phyloP scores from a whole-genome alignment of 164 flowering plant species.

The Akebia trifoliata region DNA sequence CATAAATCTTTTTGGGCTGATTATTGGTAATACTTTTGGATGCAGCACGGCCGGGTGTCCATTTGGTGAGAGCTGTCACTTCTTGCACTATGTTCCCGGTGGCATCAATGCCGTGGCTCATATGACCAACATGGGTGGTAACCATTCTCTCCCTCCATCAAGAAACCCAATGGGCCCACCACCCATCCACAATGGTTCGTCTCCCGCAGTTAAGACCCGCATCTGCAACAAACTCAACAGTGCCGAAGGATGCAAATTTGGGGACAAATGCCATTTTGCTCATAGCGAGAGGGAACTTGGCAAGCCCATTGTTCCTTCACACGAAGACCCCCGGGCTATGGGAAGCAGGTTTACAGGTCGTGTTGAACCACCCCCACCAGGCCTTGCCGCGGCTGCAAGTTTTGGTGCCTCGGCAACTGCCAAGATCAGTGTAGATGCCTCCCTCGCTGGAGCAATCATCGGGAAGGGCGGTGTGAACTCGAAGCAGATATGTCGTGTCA shows the following conservation, averaged over 20 bases:
- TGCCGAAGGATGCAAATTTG: slow-evolving; percentile 89
- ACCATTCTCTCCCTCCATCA: slow-evolving; percentile 30
- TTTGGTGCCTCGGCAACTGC: slow-evolving; percentile 86
- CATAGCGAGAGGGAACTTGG: slow-evolving; percentile 91
- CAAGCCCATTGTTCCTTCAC: slow-evolving; percentile 37
- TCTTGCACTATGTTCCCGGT: slow-evolving; percentile 77
- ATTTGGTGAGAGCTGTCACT: slow-evolving; percentile 89
- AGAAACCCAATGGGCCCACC: slow-evolving; percentile 34
- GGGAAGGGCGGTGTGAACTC: slow-evolving; percentile 93
- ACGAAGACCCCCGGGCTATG: slow-evolving; percentile 42
- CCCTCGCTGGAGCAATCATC: slow-evolving; percentile 86
- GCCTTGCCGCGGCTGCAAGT: slow-evolving; percentile 39
- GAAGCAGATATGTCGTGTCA: slow-evolving; percentile 77
- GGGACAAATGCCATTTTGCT: slow-evolving; percentile 86
- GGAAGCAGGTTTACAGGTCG: slow-evolving; percentile 35
- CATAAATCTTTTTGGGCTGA: neutral
- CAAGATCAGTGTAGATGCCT: slow-evolving; percentile 86
- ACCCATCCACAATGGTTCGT: slow-evolving; percentile 35
- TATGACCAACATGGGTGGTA: slow-evolving; percentile 44
- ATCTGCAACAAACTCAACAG: slow-evolving; percentile 66
- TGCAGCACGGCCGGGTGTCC: slow-evolving; percentile 79
- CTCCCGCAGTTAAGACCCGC: slow-evolving; percentile 42
- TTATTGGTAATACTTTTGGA: neutral
- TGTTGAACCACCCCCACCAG: slow-evolving; percentile 34
- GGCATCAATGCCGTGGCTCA: slow-evolving; percentile 71